Evolutionary conservation across 78 protist genomes (phyloP).

Genomic region (Dictyostelium purpureum): DNA sequence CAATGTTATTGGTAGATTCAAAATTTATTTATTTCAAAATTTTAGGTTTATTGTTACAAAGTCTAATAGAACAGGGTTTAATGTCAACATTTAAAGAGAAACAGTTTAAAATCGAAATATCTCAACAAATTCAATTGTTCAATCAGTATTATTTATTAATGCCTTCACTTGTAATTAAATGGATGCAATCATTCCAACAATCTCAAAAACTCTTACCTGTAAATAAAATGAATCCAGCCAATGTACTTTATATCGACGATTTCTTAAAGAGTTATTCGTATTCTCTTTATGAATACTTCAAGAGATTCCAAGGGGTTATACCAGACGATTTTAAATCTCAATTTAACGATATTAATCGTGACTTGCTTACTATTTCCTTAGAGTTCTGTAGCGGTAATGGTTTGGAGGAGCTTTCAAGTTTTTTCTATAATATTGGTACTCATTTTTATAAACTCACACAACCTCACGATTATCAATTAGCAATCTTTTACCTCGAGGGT

Average conservation of each 20-base stretch:
- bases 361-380: not conserved
- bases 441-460: not conserved
- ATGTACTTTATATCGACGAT: not conserved
- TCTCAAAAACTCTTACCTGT: not conserved
- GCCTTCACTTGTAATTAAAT: not conserved
- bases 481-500: not conserved
- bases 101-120: not conserved
- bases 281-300: not conserved
- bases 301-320: not conserved
- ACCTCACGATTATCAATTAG: not conserved
- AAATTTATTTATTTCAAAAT: slow-evolving; percentile 9
- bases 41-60: not conserved
- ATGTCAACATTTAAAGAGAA: not conserved
- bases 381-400: not conserved
- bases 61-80: not conserved
- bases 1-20: not conserved
- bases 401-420: not conserved
- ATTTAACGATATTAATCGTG: not conserved
- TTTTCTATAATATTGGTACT: not conserved
- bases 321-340: not conserved
- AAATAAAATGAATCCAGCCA: not conserved
- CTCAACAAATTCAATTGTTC: slow-evolving; percentile 3
- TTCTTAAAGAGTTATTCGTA: not conserved
- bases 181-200: not conserved
- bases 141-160: slow-evolving; percentile 6